A percentile compares a stretch with the other conserved stretches of the same genome.
phyloP scores from a whole-genome alignment of 108 stramenopile species.

The Nitzschia sp. region DNA sequence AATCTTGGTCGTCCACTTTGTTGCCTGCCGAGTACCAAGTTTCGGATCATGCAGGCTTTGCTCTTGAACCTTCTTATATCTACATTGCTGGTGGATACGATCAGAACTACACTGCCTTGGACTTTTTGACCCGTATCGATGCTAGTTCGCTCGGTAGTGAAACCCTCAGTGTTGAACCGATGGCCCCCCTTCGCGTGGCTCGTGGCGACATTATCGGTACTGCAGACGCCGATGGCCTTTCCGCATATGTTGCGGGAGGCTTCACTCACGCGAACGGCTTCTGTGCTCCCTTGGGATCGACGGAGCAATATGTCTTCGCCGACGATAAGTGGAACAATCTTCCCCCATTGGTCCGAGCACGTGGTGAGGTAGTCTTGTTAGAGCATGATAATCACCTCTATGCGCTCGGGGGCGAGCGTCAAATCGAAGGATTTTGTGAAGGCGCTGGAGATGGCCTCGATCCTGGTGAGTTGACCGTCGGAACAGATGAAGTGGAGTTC shows the following conservation, averaged over 20 bases:
- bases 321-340: conserved; percentile 38
- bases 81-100: conserved; percentile 71
- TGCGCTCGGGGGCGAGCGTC: conserved; percentile 72
- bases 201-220: conserved; percentile 61
- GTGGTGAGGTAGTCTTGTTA: conserved; percentile 64
- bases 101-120: conserved; percentile 33
- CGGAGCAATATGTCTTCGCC: conserved; percentile 47
- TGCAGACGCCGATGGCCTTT: conserved; percentile 9
- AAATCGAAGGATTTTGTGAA: conserved; percentile 39
- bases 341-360: conserved; percentile 37
- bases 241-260: conserved; percentile 61
- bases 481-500: conserved; percentile 58
- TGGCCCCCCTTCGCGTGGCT: conserved; percentile 25
- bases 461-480: conserved; percentile 37
- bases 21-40: conserved; percentile 39
- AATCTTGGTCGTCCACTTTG: conserved; percentile 53
- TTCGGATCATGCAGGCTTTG: conserved; percentile 53
- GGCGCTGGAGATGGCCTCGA: conserved; percentile 31
- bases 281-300: conserved; percentile 43
- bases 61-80: conserved; percentile 22
- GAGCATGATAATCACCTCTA: conserved; percentile 50
- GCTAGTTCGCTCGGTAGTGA: neutral
- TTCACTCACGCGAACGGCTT: conserved; percentile 57
- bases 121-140: conserved; percentile 1
- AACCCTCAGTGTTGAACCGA: conserved; percentile 19